A percentile compares a stretch with the other conserved stretches of the same genome.
These are phyloP conservation scores for Kalmanozyma brasiliensis DNA, from an alignment of 1,284 basidiomycete species.

Conservation along the genomic window DNA sequence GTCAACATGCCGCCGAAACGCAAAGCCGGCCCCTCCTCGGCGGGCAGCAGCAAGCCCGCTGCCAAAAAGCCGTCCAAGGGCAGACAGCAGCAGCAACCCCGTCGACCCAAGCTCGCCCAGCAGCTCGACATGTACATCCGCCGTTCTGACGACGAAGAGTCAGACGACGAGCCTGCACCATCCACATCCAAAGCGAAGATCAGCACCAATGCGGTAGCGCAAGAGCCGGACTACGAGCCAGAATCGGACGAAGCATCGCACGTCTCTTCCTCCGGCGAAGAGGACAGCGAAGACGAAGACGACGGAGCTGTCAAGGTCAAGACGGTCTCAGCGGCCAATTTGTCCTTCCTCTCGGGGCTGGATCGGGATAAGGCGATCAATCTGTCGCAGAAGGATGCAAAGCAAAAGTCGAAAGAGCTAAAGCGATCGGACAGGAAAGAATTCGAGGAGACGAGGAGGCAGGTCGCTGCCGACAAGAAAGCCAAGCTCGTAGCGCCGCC, in stretches of 20 bases:
- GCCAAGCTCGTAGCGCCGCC: conserved; percentile 78
- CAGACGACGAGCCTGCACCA: background rate
- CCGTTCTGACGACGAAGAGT: conserved; percentile 27
- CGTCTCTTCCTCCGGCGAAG: conserved; percentile 19
- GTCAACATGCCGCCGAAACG: conserved; percentile 30
- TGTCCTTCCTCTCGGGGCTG: conserved; percentile 28
- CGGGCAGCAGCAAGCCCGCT: conserved; percentile 1
- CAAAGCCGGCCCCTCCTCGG: conserved; percentile 15
- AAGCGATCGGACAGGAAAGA: conserved; percentile 25
- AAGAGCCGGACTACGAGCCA: conserved; percentile 13
- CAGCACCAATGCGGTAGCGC: background rate
- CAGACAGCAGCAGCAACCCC: conserved; percentile 1
- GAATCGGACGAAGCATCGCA: conserved; percentile 44
- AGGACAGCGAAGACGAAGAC: conserved; percentile 6
- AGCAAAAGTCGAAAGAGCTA: conserved; percentile 34
- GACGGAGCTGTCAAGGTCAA: conserved; percentile 6
- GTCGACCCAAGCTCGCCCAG: conserved; percentile 18
- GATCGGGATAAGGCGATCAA: conserved; percentile 33
- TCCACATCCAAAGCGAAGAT: background rate
- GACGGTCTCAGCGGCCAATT: conserved; percentile 39
- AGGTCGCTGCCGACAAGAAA: conserved; percentile 60
- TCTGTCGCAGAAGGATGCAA: conserved; percentile 38
- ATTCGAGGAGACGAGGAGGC: conserved; percentile 30
- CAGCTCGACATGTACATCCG: conserved; percentile 44
- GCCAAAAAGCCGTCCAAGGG: background rate